These are phyloP conservation scores for Coemansia erecta DNA, from an alignment of 192 early-diverging fungal genomes.

Conservation along the genomic window DNA sequence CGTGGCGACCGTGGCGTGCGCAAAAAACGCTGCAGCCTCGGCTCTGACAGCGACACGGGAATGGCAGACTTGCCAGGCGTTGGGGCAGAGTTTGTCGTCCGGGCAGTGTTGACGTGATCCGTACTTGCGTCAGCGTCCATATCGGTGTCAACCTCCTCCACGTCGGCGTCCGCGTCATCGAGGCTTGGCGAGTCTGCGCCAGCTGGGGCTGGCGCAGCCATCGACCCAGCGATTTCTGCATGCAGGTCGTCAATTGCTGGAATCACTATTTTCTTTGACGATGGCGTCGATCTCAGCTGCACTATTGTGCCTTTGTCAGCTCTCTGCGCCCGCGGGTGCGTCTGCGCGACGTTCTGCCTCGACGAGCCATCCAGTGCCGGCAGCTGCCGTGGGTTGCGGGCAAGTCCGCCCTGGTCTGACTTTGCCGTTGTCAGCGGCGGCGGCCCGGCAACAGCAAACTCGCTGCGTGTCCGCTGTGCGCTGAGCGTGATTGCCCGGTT, in stretches of 20 bases:
- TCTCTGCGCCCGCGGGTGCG: conserved; percentile 39
- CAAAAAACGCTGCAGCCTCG: neutral
- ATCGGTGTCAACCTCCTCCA: neutral
- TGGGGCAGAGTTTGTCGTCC: conserved; percentile 3
- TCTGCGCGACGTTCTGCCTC: conserved; percentile 10
- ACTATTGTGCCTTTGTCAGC: conserved; percentile 54
- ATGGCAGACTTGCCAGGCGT: neutral
- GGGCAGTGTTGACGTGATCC: neutral
- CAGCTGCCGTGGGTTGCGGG: conserved; percentile 9
- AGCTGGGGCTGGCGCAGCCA: neutral
- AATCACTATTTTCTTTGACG: conserved; percentile 32
- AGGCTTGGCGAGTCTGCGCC: neutral
- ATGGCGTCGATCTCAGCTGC: conserved; percentile 48
- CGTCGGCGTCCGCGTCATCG: conserved; percentile 12
- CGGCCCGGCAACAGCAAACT: conserved; percentile 42
- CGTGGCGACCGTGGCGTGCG: conserved; percentile 17
- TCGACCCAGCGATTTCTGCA: conserved; percentile 23
- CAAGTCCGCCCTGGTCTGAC: neutral
- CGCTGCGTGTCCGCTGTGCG: conserved; percentile 49
- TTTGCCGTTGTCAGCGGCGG: conserved; percentile 9
- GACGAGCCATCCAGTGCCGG: neutral
- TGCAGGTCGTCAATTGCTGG: conserved; percentile 36
- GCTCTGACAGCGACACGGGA: neutral
- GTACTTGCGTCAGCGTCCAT: conserved; percentile 6
- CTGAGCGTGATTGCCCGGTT: conserved; percentile 44